phyloP scores from a whole-genome alignment of 2,329 filamentous ascomycete genomes.

The Clathrospora elynae region DNA sequence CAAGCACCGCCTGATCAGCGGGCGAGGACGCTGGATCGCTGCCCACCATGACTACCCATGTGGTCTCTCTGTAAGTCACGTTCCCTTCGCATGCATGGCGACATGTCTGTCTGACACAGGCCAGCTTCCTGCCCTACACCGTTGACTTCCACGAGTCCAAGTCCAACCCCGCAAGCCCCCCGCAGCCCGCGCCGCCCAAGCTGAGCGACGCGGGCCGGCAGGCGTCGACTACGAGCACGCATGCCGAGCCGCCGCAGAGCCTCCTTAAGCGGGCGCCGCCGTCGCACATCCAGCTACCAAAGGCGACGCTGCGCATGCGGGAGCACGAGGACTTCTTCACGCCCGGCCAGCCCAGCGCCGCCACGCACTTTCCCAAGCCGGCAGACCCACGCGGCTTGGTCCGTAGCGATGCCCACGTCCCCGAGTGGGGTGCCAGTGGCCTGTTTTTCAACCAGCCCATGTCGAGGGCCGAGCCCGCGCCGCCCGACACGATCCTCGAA shows the following conservation, averaged over 20 bases:
- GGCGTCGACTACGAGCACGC: slow-evolving; percentile 51
- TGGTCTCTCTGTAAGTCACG: slow-evolving; percentile 61
- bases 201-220: slow-evolving; percentile 52
- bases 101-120: slow-evolving; percentile 14
- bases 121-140: slow-evolving; percentile 91
- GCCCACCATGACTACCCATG: slow-evolving; percentile 61
- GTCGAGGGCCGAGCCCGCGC: slow-evolving; percentile 73
- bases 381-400: slow-evolving; percentile 60
- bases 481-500: slow-evolving; percentile 75
- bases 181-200: slow-evolving; percentile 28
- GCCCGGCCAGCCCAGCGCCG: slow-evolving; percentile 47
- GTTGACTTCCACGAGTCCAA: slow-evolving; percentile 72
- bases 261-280: slow-evolving; percentile 46
- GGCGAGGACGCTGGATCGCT: slow-evolving; percentile 10
- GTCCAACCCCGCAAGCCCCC: slow-evolving; percentile 47
- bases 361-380: slow-evolving; percentile 61
- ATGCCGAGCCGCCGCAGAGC: slow-evolving; percentile 44
- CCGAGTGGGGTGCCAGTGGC: slow-evolving; percentile 71
- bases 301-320: slow-evolving; percentile 49
- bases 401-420: slow-evolving; percentile 74
- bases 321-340: slow-evolving; percentile 55
- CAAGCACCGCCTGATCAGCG: slow-evolving; percentile 9
- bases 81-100: neutral
- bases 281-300: slow-evolving; percentile 40
- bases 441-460: slow-evolving; percentile 75